Evolutionary conservation across 2,329 filamentous ascomycete genomes (phyloP).

Genomic region (Cyclaneusma minus): DNA sequence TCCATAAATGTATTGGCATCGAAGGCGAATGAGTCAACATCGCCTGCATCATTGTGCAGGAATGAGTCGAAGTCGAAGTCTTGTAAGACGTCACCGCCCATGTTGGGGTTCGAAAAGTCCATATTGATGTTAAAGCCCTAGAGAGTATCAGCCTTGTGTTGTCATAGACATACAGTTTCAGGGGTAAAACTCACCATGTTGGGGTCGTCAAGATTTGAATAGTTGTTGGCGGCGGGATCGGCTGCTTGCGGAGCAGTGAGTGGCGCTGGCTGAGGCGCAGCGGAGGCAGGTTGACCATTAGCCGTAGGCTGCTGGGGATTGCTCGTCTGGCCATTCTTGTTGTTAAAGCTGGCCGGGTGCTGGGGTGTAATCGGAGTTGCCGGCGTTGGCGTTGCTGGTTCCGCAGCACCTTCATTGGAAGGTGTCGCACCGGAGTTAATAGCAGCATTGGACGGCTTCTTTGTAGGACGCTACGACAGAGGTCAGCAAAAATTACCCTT

Average conservation of each 20-base stretch:
- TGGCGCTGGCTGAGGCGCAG: slow-evolving; percentile 24
- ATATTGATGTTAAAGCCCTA: slow-evolving; percentile 20
- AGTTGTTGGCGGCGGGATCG: slow-evolving; percentile 30
- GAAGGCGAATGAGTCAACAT: slow-evolving; percentile 32
- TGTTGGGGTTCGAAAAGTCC: slow-evolving; percentile 39
- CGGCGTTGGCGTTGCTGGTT: slow-evolving; percentile 43
- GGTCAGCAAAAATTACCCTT: slow-evolving; percentile 42
- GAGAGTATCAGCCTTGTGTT: neutral
- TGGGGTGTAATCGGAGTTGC: slow-evolving; percentile 49
- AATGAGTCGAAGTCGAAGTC: slow-evolving; percentile 58
- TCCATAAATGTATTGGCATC: slow-evolving; percentile 26
- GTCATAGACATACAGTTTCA: slow-evolving; percentile 27
- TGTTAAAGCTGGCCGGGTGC: slow-evolving; percentile 34
- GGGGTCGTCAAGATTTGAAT: slow-evolving; percentile 30
- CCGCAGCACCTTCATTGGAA: slow-evolving; percentile 36
- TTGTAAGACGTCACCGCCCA: slow-evolving; percentile 38
- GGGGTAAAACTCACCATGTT: slow-evolving; percentile 17
- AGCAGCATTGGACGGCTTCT: slow-evolving; percentile 48
- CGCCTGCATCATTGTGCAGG: slow-evolving; percentile 39
- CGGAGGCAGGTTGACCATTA: slow-evolving; percentile 22
- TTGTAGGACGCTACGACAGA: slow-evolving; percentile 21
- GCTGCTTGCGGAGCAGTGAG: slow-evolving; percentile 22
- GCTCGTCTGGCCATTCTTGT: slow-evolving; percentile 27
- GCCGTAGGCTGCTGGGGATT: slow-evolving; percentile 25
- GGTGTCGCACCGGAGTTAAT: slow-evolving; percentile 38